Evolutionary conservation across 2,329 filamentous ascomycete genomes (phyloP).

Genomic region (Cladophialophora bantiana): DNA sequence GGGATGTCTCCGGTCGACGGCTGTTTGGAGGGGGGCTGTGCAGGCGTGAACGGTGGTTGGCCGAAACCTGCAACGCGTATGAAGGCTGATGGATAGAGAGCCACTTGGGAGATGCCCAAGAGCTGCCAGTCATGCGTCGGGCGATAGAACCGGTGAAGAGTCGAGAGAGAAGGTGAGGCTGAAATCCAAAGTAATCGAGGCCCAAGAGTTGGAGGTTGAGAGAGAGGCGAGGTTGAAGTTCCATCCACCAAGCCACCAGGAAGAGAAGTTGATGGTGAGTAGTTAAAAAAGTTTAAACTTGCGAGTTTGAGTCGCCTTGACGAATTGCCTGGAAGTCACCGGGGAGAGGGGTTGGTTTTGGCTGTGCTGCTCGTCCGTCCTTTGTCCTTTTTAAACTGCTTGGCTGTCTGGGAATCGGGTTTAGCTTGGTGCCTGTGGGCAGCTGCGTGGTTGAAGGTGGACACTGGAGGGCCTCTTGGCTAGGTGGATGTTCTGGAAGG

Average conservation of each 20-base stretch:
- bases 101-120: not conserved
- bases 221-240: not conserved
- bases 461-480: conserved; percentile 9
- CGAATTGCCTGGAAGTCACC: not conserved
- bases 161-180: not conserved
- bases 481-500: conserved; percentile 15
- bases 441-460: not conserved
- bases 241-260: conserved; percentile 1
- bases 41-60: conserved; percentile 10
- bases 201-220: conserved; percentile 1
- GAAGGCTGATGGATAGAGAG: not conserved
- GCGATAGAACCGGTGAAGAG: not conserved
- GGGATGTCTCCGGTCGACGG: conserved; percentile 18
- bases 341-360: not conserved
- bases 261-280: not conserved
- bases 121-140: not conserved
- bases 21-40: conserved; percentile 9
- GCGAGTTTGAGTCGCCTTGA: not conserved
- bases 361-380: not conserved
- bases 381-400: conserved; percentile 5
- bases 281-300: conserved; percentile 5
- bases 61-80: not conserved
- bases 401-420: conserved; percentile 1
- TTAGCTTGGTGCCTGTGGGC: not conserved
- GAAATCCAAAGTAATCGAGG: not conserved